Conservation (phyloP, 2,329 filamentous ascomycete species). For the Periconia sp. region DNA sequence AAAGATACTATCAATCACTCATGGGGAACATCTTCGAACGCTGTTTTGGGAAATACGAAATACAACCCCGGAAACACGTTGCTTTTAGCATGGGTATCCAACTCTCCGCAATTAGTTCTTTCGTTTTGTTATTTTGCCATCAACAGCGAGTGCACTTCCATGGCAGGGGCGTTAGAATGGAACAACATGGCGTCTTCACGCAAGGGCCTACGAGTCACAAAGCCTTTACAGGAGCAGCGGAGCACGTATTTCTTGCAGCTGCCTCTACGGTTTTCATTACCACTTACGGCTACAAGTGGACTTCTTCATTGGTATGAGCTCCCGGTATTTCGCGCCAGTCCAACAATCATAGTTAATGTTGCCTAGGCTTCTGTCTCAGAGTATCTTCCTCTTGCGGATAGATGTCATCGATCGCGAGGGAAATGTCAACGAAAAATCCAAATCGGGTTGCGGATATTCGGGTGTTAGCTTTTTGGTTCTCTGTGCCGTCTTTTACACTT, state of each 20-base stretch:
- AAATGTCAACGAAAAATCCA: neutral
- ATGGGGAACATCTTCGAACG: constrained; percentile 2
- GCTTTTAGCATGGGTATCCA: constrained; percentile 35
- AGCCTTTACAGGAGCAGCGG: constrained; percentile 36
- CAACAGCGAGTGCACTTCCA: constrained; percentile 49
- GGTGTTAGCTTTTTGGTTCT: constrained; percentile 13
- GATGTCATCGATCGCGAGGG: constrained; percentile 7
- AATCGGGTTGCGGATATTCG: constrained; percentile 12
- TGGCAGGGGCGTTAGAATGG: constrained; percentile 52
- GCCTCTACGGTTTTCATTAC: constrained; percentile 38
- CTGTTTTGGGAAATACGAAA: neutral
- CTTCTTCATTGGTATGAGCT: constrained; percentile 39
- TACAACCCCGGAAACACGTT: neutral
- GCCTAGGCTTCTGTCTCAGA: constrained; percentile 38
- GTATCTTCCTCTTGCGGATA: constrained; percentile 40
- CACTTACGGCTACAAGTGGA: constrained; percentile 31
- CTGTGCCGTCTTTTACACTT: constrained; percentile 1
- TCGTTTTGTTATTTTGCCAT: constrained; percentile 50
- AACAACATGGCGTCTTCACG: constrained; percentile 35
- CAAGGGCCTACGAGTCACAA: constrained; percentile 40
- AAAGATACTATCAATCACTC: neutral
- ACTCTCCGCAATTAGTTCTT: constrained; percentile 49
- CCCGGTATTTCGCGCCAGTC: neutral
- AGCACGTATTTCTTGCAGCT: constrained; percentile 44
- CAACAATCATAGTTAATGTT: neutral